These are phyloP conservation scores for Tricholoma saponaceum DNA, from an alignment of 768 basidiomycete genomes.

Conservation along the genomic window DNA sequence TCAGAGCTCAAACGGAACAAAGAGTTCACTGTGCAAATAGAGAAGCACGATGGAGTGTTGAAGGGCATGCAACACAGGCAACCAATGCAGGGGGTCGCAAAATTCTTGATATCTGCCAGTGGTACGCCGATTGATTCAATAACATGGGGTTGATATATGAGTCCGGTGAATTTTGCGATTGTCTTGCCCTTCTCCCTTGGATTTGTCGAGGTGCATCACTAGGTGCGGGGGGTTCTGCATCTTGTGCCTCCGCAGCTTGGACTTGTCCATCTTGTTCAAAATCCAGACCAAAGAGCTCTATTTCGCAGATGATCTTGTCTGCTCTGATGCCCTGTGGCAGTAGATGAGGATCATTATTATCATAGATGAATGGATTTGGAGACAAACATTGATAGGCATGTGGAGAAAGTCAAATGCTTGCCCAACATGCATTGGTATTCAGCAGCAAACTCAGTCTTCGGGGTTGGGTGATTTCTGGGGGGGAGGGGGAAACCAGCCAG, in stretches of 20 bases:
- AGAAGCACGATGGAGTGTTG: no score
- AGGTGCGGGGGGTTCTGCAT: slow-evolving; percentile 30
- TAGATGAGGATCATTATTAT: slow-evolving; percentile 62
- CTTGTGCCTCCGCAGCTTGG: slow-evolving; percentile 43
- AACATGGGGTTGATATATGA: slow-evolving; percentile 98
- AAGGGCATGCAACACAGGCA: slow-evolving; percentile 91
- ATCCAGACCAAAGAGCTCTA: slow-evolving; percentile 90
- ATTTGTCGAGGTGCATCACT: slow-evolving; percentile 46
- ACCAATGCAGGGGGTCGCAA: slow-evolving; percentile 96
- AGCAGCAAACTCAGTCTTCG: slow-evolving; percentile 95
- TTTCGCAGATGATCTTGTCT: slow-evolving; percentile 96
- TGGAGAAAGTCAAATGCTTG: slow-evolving; percentile 94
- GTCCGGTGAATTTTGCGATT: slow-evolving; percentile 86
- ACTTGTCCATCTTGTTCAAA: slow-evolving; percentile 67
- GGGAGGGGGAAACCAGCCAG: no score
- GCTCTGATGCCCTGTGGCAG: slow-evolving; percentile 78
- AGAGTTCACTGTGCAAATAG: no score
- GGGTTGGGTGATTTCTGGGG: no score
- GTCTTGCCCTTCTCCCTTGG: slow-evolving; percentile 96
- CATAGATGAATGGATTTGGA: neutral
- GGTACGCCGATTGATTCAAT: slow-evolving; percentile 93
- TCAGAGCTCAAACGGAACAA: no score
- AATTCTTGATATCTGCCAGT: slow-evolving; percentile 86
- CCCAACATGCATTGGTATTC: slow-evolving; percentile 95
- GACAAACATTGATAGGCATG: slow-evolving; percentile 95